These are phyloP conservation scores for Russula griseocarnosa DNA, from an alignment of 768 basidiomycete species.

Conservation along the genomic window DNA sequence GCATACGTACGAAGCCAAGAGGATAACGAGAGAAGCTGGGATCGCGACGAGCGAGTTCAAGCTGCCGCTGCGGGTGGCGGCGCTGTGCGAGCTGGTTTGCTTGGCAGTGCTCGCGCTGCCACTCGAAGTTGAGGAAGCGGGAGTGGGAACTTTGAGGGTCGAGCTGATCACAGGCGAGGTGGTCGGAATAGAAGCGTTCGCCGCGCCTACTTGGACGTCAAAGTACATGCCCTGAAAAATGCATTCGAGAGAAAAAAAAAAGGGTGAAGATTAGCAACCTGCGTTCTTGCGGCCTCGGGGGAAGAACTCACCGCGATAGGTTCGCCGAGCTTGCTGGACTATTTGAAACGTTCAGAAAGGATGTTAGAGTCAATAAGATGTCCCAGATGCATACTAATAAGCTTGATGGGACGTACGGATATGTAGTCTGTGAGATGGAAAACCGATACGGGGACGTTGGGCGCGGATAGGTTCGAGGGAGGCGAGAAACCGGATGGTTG, in stretches of 20 bases:
- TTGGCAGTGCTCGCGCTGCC: conserved; percentile 1
- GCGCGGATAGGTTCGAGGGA: conserved; percentile 50
- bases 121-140: conserved; percentile 1
- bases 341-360: conserved; percentile 9
- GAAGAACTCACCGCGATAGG: conserved; percentile 51
- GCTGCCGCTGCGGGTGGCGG: not conserved
- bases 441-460: conserved; percentile 49
- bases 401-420: conserved; percentile 37
- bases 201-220: conserved; percentile 64
- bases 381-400: not conserved
- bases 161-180: conserved; percentile 67
- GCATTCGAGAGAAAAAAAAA: not conserved
- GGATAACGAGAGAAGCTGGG: not conserved
- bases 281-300: not conserved
- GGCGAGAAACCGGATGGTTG: conserved; percentile 63
- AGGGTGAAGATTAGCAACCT: not conserved
- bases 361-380: not conserved
- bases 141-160: conserved; percentile 42
- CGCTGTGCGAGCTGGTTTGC: not conserved
- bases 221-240: conserved; percentile 63
- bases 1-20: conserved; percentile 15
- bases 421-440: conserved; percentile 60
- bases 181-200: conserved; percentile 47
- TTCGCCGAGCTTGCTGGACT: conserved; percentile 52
- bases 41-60: conserved; percentile 4